A percentile compares a stretch with the other conserved stretches of the same genome.
Conservation (phyloP, 2,329 filamentous ascomycete genomes). For the Arthroderma sp. region DNA sequence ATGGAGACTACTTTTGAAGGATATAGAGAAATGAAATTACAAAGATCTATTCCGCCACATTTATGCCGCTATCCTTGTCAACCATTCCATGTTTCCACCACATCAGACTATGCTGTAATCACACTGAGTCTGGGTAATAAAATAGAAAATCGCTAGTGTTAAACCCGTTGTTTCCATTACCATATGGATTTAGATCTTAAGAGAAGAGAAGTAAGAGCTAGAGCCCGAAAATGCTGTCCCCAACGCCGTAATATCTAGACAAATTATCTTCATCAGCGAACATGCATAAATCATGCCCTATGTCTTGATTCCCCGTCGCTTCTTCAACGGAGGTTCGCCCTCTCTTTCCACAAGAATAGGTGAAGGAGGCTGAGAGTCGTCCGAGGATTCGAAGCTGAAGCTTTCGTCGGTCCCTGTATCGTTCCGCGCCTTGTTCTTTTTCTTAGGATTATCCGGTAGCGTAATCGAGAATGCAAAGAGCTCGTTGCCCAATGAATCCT, state of each 20-base stretch:
- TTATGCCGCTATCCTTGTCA: background rate
- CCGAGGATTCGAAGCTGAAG: background rate
- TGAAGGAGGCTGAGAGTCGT: background rate
- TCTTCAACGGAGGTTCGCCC: constrained; percentile 24
- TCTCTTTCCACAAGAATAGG: constrained; percentile 11
- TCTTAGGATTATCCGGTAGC: constrained; percentile 14
- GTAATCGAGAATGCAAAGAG: constrained; percentile 23
- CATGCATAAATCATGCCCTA: no score
- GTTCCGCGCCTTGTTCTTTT: background rate
- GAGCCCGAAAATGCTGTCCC: no score
- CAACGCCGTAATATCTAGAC: no score
- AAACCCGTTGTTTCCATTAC: no score
- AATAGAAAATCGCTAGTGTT: no score
- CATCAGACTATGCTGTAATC: no score
- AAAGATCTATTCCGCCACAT: background rate
- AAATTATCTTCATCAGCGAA: no score
- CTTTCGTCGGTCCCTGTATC: background rate
- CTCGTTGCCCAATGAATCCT: constrained; percentile 4
- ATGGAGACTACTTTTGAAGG: constrained; percentile 33
- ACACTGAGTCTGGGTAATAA: no score
- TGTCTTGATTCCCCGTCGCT: constrained; percentile 19
- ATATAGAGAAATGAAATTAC: background rate
- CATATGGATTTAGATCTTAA: no score
- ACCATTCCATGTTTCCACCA: background rate
- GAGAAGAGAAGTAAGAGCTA: no score